Evolutionary conservation across 2,329 filamentous ascomycete species (phyloP).

Genomic region (Plenodomus lindquistii): DNA sequence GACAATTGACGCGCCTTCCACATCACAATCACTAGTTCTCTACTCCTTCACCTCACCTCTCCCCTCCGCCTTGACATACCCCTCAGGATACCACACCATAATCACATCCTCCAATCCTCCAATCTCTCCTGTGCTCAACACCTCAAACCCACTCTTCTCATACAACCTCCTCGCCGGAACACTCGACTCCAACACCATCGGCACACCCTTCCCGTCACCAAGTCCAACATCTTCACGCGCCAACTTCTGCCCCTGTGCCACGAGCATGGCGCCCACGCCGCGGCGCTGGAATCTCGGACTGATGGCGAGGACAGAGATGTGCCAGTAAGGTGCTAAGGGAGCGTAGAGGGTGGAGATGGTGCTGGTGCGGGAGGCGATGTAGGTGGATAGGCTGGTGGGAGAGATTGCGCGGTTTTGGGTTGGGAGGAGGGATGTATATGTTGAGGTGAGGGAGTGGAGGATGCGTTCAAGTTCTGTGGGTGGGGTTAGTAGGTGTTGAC

Average conservation of each 20-base stretch:
- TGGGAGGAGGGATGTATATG: background rate
- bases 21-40: too few species aligned
- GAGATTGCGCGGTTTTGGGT: background rate
- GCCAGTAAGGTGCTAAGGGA: slow-evolving; percentile 16
- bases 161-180: slow-evolving; percentile 20
- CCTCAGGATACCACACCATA: slow-evolving; percentile 20
- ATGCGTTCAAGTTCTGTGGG: background rate
- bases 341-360: background rate
- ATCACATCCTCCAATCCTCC: slow-evolving; percentile 7
- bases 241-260: slow-evolving; percentile 15
- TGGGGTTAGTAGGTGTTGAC: too few species aligned
- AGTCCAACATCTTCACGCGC: slow-evolving; percentile 8
- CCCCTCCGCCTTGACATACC: background rate
- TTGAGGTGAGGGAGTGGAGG: background rate
- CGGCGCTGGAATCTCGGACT: slow-evolving; percentile 19
- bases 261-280: slow-evolving; percentile 19
- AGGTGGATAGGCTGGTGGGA: background rate
- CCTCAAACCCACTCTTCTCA: slow-evolving; percentile 20
- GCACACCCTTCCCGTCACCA: slow-evolving; percentile 8
- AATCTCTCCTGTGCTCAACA: slow-evolving; percentile 10
- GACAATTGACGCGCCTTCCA: too few species aligned
- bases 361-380: background rate
- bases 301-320: slow-evolving; percentile 19
- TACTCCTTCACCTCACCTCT: background rate
- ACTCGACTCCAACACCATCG: slow-evolving; percentile 23